Conservation (phyloP, 306 rosid species). For the Vigna hirtella region DNA sequence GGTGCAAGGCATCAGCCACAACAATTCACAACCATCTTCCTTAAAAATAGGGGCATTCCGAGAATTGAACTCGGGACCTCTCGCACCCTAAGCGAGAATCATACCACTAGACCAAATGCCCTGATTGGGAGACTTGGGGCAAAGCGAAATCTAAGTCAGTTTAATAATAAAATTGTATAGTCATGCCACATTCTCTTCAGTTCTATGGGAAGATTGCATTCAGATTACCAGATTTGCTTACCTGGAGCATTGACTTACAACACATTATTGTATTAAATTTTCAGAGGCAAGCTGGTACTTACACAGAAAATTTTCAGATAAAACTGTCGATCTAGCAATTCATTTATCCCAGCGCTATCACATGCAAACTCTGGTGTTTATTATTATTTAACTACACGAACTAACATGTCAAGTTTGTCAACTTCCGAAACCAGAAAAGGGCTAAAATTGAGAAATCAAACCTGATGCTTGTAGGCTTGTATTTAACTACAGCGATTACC, state of each 20-base stretch:
- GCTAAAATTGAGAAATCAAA: constrained; percentile 18
- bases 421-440: neutral
- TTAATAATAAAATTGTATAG: neutral
- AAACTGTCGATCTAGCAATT: too few species aligned
- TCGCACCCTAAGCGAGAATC: constrained; percentile 84
- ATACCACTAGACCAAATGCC: constrained; percentile 58
- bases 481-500: neutral
- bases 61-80: constrained; percentile 64
- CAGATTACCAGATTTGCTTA: constrained; percentile 13
- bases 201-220: neutral
- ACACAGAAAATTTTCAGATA: too few species aligned
- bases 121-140: neutral
- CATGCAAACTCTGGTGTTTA: neutral
- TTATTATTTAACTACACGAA: neutral
- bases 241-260: constrained; percentile 2
- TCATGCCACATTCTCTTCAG: neutral
- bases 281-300: neutral
- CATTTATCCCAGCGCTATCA: neutral
- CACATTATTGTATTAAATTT: neutral
- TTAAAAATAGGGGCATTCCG: constrained; percentile 34
- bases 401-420: constrained; percentile 23
- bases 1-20: neutral
- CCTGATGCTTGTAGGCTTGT: constrained; percentile 2
- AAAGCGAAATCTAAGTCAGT: neutral
- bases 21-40: neutral